Percentiles rank a stretch among this genome's conserved stretches.
These are phyloP conservation scores for Cytospora leucostoma DNA, from an alignment of 2,329 filamentous ascomycete species.

Conservation along the genomic window DNA sequence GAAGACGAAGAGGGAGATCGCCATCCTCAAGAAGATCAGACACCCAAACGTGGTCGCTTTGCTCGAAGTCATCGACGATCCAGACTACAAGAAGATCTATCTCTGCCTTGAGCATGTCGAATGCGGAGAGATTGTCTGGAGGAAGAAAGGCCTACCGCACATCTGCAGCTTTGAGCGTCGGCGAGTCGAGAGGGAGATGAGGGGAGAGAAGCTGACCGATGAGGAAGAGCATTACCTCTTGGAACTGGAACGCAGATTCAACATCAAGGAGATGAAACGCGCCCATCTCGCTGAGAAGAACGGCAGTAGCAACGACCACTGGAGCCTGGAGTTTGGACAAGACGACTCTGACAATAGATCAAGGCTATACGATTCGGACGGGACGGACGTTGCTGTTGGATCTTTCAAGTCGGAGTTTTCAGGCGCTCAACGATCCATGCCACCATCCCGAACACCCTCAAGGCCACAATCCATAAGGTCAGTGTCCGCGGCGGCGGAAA, in stretches of 20 bases:
- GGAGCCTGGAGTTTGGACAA: constrained; percentile 80
- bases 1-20: constrained; percentile 93
- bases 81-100: constrained; percentile 95
- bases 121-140: constrained; percentile 91
- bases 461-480: constrained; percentile 51
- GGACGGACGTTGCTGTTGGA: constrained; percentile 40
- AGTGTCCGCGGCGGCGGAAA: constrained; percentile 37
- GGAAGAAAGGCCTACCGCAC: constrained; percentile 81
- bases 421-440: constrained; percentile 43
- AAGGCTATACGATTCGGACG: constrained; percentile 46
- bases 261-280: constrained; percentile 58
- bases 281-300: constrained; percentile 54
- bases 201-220: constrained; percentile 57
- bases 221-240: constrained; percentile 64
- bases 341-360: constrained; percentile 45
- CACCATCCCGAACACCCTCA: constrained; percentile 50
- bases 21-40: constrained; percentile 96
- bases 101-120: constrained; percentile 96
- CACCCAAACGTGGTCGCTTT: constrained; percentile 96
- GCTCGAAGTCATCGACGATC: constrained; percentile 96
- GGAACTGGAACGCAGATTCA: constrained; percentile 59
- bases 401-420: constrained; percentile 41
- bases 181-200: constrained; percentile 73
- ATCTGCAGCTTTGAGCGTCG: constrained; percentile 82
- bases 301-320: constrained; percentile 62